Evolutionary conservation across 2,329 filamentous ascomycete genomes (phyloP).

Genomic region (Colletotrichum acutatum): DNA sequence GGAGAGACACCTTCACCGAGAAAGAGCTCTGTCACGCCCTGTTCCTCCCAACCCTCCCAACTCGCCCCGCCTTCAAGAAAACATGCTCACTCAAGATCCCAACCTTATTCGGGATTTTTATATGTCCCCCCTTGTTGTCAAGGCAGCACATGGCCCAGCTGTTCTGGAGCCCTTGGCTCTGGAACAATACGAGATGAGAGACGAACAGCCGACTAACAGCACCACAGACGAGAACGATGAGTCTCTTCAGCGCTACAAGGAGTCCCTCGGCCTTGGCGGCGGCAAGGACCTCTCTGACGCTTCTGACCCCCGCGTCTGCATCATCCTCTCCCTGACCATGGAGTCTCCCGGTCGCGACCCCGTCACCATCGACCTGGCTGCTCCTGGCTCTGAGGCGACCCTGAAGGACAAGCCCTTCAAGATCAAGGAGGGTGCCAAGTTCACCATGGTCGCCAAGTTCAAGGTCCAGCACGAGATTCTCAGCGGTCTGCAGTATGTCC

Average conservation of each 20-base stretch:
- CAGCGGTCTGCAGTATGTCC: slow-evolving; percentile 94
- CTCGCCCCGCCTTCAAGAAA: slow-evolving; percentile 11
- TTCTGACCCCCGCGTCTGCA: slow-evolving; percentile 88
- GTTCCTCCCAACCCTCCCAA: slow-evolving; percentile 32
- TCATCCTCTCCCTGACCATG: slow-evolving; percentile 91
- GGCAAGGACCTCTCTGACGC: slow-evolving; percentile 79
- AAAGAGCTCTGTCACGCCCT: slow-evolving; percentile 21
- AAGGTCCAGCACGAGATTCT: slow-evolving; percentile 97
- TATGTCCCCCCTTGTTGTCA: slow-evolving; percentile 7
- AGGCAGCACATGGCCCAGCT: slow-evolving; percentile 13
- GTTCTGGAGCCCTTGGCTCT: background rate
- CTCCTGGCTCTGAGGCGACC: slow-evolving; percentile 76
- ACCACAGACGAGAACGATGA: slow-evolving; percentile 78
- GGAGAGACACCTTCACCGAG: slow-evolving; percentile 24
- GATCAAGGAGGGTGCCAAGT: slow-evolving; percentile 95
- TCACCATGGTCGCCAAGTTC: slow-evolving; percentile 95
- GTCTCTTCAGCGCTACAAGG: slow-evolving; percentile 96
- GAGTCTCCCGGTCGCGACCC: slow-evolving; percentile 84
- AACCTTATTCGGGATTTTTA: slow-evolving; percentile 28
- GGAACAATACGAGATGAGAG: background rate
- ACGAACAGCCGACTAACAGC: slow-evolving; percentile 13
- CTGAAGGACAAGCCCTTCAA: slow-evolving; percentile 95
- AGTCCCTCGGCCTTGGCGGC: slow-evolving; percentile 87
- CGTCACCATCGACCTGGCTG: slow-evolving; percentile 88
- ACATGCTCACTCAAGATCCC: slow-evolving; percentile 3